Evolutionary conservation across 805 yeast species (phyloP), one percentile per base, ranked within the genome.

Genomic region (Torulaspora microellipsoides): DNA sequence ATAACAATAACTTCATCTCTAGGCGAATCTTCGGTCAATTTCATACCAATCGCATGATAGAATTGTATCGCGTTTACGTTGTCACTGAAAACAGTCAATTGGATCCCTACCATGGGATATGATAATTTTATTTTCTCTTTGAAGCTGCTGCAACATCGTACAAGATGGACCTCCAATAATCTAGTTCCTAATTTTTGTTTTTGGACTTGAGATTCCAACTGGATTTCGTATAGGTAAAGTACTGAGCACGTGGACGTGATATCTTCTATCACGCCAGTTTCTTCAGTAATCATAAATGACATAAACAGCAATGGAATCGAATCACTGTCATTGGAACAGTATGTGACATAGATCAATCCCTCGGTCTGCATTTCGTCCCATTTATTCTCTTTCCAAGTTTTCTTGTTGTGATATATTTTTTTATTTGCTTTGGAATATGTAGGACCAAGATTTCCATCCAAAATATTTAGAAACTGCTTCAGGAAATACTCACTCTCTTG

Each of bases 151-250:
- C 39, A 27, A 34, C 36, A 34, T 31, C 36, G 31, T 36, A 38
- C 31, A 15, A 40, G 36, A 27, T 45, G 34, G 12, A 20, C 35
- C 12, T 43, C 30, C 13, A 60, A 4, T 12, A 58, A 39, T 33
- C 32, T 35, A 8, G 38, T 31, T 8, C 66, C 67, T 27, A 62
- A 29, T 10, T 54, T 52, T 27, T 44, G 49, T 10, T 54, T 44
- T 25, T 54, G 55, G 14, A 42, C 29, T 2, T 15, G 12, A n/a
- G 45, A 37, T 7, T 46, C 32, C n/a, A 60, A 37, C 33, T 62
- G 67, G 25, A 62, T 52, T 33, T 62, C 67, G 47, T 61, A 61
- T 15, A 62, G 43, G 43, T 60, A 62, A n/a, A 62, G 40, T n/a
- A 62, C 60, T 25, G 34, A 23, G 12, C 25, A n/a, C n/a, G 20